Percentiles rank a stretch among this genome's conserved stretches.
Conservation (phyloP, 2,329 filamentous ascomycete genomes). For the Neonectria hederae region DNA sequence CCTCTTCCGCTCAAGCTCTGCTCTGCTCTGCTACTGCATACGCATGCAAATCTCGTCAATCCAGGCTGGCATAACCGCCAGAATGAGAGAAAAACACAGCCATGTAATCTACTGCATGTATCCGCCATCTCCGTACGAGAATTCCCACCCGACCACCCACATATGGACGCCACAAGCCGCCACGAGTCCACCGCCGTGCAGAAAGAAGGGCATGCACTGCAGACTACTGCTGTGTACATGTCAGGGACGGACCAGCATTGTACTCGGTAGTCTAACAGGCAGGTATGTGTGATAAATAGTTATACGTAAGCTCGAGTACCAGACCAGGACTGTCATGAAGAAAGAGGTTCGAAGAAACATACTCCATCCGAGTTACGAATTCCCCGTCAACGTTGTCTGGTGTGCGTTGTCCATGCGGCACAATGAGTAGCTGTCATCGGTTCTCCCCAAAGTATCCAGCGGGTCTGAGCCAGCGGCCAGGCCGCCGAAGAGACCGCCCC, state of each 20-base stretch:
- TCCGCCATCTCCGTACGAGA: background rate
- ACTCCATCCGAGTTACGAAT: background rate
- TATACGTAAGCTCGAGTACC: background rate
- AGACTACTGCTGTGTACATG: too few relatives aligned
- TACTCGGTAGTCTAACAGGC: background rate
- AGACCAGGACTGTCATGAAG: background rate
- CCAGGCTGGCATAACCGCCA: background rate
- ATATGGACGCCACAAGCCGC: background rate
- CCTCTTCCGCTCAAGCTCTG: background rate
- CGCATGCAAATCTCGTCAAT: background rate
- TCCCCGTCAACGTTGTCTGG: slow-evolving; percentile 13
- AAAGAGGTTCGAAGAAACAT: background rate
- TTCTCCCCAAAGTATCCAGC: background rate
- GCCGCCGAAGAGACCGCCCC: background rate
- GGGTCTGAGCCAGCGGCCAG: slow-evolving; percentile 2
- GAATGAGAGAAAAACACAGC: background rate
- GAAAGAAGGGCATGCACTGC: background rate
- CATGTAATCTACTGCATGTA: background rate
- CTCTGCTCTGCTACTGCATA: background rate
- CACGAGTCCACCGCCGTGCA: background rate
- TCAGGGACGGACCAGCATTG: background rate
- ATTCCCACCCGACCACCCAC: background rate
- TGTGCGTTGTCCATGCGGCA: slow-evolving; percentile 21
- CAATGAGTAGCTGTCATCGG: slow-evolving; percentile 13
- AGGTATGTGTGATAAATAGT: background rate